Evolutionary conservation across 495 filamentous ascomycete genomes (phyloP).

Genomic region (Thozetella sp.): DNA sequence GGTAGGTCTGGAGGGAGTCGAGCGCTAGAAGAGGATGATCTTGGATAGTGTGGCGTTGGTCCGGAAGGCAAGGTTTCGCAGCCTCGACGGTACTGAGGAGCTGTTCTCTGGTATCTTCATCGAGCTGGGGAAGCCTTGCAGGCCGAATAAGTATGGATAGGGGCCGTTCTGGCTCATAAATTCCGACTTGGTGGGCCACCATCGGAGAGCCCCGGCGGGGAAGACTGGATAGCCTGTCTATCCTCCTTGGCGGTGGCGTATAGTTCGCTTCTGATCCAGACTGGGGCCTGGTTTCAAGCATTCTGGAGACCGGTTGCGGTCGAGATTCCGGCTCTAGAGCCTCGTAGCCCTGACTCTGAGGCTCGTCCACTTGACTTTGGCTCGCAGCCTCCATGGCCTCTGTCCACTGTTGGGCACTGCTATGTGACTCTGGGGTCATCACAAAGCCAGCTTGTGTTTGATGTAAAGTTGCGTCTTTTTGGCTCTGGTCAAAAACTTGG

Average conservation of each 20-base stretch:
- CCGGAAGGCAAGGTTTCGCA: conserved; percentile 36
- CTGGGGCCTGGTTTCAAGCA: neutral
- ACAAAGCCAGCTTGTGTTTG: neutral
- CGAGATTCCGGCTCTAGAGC: neutral
- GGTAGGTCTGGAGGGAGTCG: conserved; percentile 47
- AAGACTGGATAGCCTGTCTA: neutral
- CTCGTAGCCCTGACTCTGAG: neutral
- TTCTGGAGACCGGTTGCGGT: neutral
- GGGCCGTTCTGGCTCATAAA: conserved; percentile 13
- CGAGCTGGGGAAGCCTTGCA: conserved; percentile 26
- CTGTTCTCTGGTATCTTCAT: conserved; percentile 35
- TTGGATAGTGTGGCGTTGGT: conserved; percentile 7
- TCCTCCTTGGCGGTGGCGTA: neutral
- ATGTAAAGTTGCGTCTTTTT: neutral
- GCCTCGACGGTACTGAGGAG: conserved; percentile 46
- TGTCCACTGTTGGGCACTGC: neutral
- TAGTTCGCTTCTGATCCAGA: neutral
- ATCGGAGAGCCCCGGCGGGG: neutral
- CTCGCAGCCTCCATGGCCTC: neutral
- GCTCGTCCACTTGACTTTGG: neutral
- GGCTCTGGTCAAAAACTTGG: neutral
- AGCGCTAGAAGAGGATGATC: conserved; percentile 49
- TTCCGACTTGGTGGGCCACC: neutral
- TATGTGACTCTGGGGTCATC: neutral
- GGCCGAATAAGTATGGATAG: conserved; percentile 15